Conservation (phyloP, 2,329 filamentous ascomycete species). For the Bimuria novae-zelandiae region DNA sequence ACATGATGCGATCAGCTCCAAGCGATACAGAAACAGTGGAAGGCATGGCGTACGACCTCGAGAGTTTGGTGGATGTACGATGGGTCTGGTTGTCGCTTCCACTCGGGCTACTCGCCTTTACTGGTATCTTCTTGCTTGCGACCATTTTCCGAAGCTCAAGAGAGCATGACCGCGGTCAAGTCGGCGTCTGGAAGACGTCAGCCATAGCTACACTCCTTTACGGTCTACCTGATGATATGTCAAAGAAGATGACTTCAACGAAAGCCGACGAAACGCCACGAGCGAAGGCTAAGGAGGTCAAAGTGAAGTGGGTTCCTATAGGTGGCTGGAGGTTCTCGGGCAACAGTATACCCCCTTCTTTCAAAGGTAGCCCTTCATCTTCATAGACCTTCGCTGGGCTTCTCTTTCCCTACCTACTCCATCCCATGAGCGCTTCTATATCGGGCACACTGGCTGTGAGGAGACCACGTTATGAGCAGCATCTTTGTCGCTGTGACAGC, state of each 20-base stretch:
- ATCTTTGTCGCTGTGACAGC: too few species aligned
- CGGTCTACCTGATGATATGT: slow-evolving; percentile 10
- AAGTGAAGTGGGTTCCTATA: slow-evolving; percentile 9
- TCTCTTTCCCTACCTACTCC: too few species aligned
- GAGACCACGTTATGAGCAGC: too few species aligned
- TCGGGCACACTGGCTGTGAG: too few species aligned
- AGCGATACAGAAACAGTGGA: too few species aligned
- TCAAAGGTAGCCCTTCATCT: too few species aligned
- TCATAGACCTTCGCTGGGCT: too few species aligned
- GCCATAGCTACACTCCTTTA: slow-evolving; percentile 20
- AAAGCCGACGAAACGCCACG: slow-evolving; percentile 8
- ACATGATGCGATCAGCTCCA: too few species aligned
- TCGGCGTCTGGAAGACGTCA: slow-evolving; percentile 20
- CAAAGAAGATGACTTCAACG: slow-evolving; percentile 1
- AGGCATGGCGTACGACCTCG: too few species aligned
- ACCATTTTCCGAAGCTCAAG: slow-evolving; percentile 15
- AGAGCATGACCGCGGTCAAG: neutral
- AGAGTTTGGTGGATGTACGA: neutral
- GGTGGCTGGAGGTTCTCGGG: slow-evolving; percentile 14
- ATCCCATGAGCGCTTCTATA: too few species aligned
- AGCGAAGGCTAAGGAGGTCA: slow-evolving; percentile 13
- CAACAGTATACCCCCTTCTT: too few species aligned
- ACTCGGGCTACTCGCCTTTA: slow-evolving; percentile 11
- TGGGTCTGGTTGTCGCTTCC: slow-evolving; percentile 21
- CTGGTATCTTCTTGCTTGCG: slow-evolving; percentile 14